Evolutionary conservation across 2,329 filamentous ascomycete species (phyloP), one percentile per base, ranked within the genome.

Genomic region (Scolecobasidium constrictum): DNA sequence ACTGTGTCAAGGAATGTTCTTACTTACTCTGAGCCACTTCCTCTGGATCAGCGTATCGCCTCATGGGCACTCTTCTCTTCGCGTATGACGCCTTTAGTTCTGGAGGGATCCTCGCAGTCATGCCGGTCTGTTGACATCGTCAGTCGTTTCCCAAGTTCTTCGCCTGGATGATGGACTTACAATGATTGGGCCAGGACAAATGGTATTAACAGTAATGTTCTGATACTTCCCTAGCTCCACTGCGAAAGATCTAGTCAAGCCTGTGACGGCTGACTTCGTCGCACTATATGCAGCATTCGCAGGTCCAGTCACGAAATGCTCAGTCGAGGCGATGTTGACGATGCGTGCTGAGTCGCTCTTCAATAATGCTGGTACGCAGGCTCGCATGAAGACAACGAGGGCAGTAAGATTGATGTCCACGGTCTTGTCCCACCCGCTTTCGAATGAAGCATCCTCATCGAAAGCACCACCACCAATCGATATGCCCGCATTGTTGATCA

Each of bases 231-330:
- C 37, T 6, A 39, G 20, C 37, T 39, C 37, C 11, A 39, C 37
- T 34, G 37, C 37, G 21, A 39, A 39, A 12, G 37, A 39, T 23
- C 37, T 20, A 16, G 37, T 39, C 37, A 39, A 23, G 7, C 37
- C 37, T 7, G 37, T 39, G 7, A 39, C 37, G 11, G 37, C 37
- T 6, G 37, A 39, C 20, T 39, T 39, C 7, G 15, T 39, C 11
- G 37, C 37, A 39, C 37, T 39, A 16, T 39, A 39, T 39, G 37
- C 37, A 33, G 20, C 37, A 39, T 39, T 39, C 20, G 17, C 37
- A 7, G 37, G 37, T 16, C 37, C 37, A 21, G 37, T 39, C 9
- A 39, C 37, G 21, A 39, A 33, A 23, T 39, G 37, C 21, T 39
- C 37, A 12, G 37, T 39, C 9, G 9, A 34, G 9, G 37, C 37